Conservation (phyloP, 164 flowering plant species). For the Berberis thunbergii region DNA sequence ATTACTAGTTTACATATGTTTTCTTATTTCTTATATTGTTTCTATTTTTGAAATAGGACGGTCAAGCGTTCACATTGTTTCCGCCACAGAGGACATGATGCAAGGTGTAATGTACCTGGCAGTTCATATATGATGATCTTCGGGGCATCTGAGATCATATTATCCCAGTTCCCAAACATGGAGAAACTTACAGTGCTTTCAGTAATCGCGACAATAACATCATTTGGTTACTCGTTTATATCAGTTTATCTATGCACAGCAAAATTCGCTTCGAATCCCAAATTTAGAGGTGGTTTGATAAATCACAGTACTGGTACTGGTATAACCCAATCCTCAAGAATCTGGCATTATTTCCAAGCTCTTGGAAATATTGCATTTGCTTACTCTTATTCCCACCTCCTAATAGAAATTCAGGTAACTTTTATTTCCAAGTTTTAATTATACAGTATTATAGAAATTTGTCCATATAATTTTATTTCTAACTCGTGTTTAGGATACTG, state of each 20-base stretch:
- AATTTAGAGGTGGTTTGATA: constrained; percentile 21
- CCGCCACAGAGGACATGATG: constrained; percentile 20
- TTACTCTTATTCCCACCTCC: too few relatives aligned
- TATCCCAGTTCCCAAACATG: constrained; percentile 35
- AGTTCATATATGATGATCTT: constrained; percentile 19
- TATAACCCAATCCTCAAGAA: constrained; percentile 13
- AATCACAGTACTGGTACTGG: constrained; percentile 9
- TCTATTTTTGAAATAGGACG: constrained; percentile 10
- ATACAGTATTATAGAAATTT: too few relatives aligned
- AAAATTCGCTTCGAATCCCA: constrained; percentile 14
- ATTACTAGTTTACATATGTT: too few relatives aligned
- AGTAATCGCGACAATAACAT: constrained; percentile 26
- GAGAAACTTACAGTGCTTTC: constrained; percentile 33
- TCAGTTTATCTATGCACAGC: constrained; percentile 15
- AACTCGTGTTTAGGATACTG: too few relatives aligned
- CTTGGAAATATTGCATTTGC: too few relatives aligned
- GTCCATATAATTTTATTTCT: too few relatives aligned
- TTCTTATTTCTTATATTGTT: neutral
- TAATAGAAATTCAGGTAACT: too few relatives aligned
- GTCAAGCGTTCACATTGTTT: constrained; percentile 26
- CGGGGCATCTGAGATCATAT: constrained; percentile 25
- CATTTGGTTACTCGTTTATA: constrained; percentile 26
- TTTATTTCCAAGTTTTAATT: too few relatives aligned
- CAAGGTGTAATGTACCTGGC: constrained; percentile 15
- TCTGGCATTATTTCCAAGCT: constrained; percentile 17